Percentiles rank a stretch among this genome's conserved stretches.
These are phyloP conservation scores for Westerdykella ornata DNA, from an alignment of 2,329 filamentous ascomycete species.

Conservation along the genomic window DNA sequence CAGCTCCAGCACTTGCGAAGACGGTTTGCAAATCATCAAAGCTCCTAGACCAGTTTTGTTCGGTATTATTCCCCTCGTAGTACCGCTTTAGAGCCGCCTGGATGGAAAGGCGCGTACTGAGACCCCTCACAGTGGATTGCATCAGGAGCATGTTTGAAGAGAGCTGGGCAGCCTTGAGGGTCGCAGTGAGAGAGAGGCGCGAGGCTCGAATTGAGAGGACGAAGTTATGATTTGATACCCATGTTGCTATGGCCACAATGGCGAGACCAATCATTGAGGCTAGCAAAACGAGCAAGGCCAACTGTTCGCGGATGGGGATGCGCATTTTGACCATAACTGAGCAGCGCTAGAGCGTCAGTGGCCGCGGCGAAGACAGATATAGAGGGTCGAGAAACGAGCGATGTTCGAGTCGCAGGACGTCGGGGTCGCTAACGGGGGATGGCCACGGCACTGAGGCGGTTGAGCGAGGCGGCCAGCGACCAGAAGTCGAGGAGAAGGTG, in stretches of 20 bases:
- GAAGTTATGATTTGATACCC: constrained; percentile 56
- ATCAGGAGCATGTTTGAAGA: constrained; percentile 72
- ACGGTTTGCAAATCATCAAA: constrained; percentile 63
- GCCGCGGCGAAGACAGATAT: not conserved
- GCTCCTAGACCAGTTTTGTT: constrained; percentile 56
- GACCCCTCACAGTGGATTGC: constrained; percentile 64
- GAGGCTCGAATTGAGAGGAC: constrained; percentile 52
- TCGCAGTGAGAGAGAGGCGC: constrained; percentile 69
- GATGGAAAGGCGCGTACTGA: constrained; percentile 57
- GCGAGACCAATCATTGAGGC: constrained; percentile 68
- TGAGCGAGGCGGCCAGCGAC: not conserved
- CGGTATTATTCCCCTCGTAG: constrained; percentile 50
- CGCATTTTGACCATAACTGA: constrained; percentile 55
- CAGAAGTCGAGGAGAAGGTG: not conserved
- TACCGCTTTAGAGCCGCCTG: constrained; percentile 49
- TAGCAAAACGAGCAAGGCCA: constrained; percentile 70
- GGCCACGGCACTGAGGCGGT: not conserved
- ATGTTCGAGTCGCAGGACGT: not conserved
- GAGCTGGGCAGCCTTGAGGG: constrained; percentile 77
- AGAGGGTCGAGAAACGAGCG: not conserved
- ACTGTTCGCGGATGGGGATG: constrained; percentile 80
- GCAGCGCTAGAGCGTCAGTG: not conserved
- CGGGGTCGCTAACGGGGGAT: not conserved
- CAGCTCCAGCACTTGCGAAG: constrained; percentile 51
- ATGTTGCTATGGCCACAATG: constrained; percentile 71